Conservation (phyloP, 768 basidiomycete species). For the Termitomyces sp. region DNA sequence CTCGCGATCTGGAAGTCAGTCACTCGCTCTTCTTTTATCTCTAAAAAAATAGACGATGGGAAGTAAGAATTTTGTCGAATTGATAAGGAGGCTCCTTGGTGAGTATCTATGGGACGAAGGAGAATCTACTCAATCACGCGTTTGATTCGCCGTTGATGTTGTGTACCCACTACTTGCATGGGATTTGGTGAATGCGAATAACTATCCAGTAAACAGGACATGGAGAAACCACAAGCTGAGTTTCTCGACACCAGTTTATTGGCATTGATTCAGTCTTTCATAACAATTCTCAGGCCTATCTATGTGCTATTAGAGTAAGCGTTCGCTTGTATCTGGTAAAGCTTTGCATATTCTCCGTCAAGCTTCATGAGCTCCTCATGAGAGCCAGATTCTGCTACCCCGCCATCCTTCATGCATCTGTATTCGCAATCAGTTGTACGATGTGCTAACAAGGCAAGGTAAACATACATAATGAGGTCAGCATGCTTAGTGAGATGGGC, state of each 20-base stretch:
- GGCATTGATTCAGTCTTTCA: not conserved
- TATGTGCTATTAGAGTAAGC: slow-evolving; percentile 18
- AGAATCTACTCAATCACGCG: too few relatives aligned
- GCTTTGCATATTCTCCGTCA: slow-evolving; percentile 26
- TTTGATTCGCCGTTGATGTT: too few relatives aligned
- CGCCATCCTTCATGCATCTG: slow-evolving; percentile 34
- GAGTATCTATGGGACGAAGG: too few relatives aligned
- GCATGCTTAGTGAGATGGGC: slow-evolving; percentile 31
- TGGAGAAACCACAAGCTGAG: too few relatives aligned
- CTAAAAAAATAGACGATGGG: too few relatives aligned
- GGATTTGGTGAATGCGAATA: too few relatives aligned
- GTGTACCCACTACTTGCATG: too few relatives aligned
- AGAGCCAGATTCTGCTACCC: slow-evolving; percentile 24
- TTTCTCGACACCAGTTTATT: not conserved
- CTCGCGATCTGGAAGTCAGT: too few relatives aligned
- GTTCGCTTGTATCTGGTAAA: slow-evolving; percentile 29
- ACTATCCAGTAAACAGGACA: too few relatives aligned
- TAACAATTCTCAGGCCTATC: not conserved
- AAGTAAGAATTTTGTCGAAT: too few relatives aligned
- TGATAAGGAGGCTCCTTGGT: too few relatives aligned
- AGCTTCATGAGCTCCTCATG: slow-evolving; percentile 26
- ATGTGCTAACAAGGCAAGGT: not conserved
- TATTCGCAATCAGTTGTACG: not conserved
- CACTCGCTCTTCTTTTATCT: too few relatives aligned
- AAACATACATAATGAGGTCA: slow-evolving; percentile 28